A percentile compares a stretch with the other conserved stretches of the same genome.
phyloP scores from a whole-genome alignment of 148 eudicot species.

The Polygonum maritimum region DNA sequence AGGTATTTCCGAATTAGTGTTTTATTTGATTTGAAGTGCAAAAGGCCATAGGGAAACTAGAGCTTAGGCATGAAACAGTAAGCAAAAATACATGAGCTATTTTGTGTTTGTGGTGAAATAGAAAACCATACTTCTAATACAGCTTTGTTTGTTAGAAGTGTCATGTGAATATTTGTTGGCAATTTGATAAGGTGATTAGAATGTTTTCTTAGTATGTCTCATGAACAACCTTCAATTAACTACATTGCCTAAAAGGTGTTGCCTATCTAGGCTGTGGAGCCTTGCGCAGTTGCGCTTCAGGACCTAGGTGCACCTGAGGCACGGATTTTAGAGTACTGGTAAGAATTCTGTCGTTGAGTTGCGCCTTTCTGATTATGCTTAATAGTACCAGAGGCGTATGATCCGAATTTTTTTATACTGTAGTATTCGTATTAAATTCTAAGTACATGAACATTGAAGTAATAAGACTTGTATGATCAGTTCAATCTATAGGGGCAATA shows the following conservation, averaged over 20 bases:
- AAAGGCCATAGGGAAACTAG: background rate
- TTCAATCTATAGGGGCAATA: background rate
- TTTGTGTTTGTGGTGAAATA: background rate
- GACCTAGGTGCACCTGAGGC: background rate
- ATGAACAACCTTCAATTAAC: background rate
- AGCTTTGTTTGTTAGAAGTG: background rate
- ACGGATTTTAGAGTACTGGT: background rate
- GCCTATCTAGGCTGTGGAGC: background rate
- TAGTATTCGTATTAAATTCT: background rate
- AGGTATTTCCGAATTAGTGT: background rate
- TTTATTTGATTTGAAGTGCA: background rate
- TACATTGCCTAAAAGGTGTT: slow-evolving; percentile 2
- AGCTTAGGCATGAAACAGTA: background rate
- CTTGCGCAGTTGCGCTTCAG: background rate
- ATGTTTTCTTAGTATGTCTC: background rate
- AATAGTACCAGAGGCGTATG: background rate
- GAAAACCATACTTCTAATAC: background rate
- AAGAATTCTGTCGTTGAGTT: background rate
- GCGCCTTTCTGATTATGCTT: background rate
- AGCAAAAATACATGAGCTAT: background rate
- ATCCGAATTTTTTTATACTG: background rate
- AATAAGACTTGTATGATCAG: background rate
- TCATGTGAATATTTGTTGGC: background rate
- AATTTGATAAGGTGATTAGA: background rate
- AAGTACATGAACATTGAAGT: background rate